phyloP scores from a whole-genome alignment of 176 grass and related monocot genomes.

The Urochloa ruziziensis region DNA sequence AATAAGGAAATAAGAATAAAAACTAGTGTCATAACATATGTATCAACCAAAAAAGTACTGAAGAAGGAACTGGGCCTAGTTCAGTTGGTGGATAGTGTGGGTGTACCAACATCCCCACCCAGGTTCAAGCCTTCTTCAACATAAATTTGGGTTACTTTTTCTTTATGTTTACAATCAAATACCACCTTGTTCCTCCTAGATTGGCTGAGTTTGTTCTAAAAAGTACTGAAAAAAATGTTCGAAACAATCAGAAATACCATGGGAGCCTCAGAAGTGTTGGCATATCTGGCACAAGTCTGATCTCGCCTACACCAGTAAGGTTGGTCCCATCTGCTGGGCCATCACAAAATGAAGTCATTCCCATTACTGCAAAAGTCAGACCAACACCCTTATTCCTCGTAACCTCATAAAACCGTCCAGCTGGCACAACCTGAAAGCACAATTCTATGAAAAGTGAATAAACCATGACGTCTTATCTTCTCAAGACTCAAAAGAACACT shows the following conservation, averaged over 20 bases:
- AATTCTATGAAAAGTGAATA: conserved; percentile 13
- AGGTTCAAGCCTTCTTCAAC: not conserved
- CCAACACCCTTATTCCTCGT: conserved; percentile 79
- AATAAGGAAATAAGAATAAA: not conserved
- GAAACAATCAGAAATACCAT: conserved; percentile 66
- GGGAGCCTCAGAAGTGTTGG: conserved; percentile 73
- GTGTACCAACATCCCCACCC: not conserved
- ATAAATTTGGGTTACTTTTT: not conserved
- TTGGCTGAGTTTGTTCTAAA: not conserved
- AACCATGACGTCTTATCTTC: conserved; percentile 8
- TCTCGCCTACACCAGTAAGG: conserved; percentile 88
- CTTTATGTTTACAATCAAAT: not conserved
- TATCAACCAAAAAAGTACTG: not conserved
- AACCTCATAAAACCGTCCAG: conserved; percentile 72
- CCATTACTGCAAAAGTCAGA: conserved; percentile 79
- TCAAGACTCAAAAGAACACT: not conserved
- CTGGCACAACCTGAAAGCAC: conserved; percentile 77
- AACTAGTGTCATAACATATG: not conserved
- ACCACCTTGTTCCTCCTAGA: not conserved
- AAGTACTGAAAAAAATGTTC: not conserved
- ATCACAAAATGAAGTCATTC: conserved; percentile 75
- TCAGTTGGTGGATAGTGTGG: not conserved
- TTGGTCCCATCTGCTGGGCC: conserved; percentile 81
- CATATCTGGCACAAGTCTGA: conserved; percentile 86
- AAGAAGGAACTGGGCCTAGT: not conserved